Base-by-base conservation (phyloP, 1,284 basidiomycete genomes). In the Fistulinella cinereoalba region DNA sequence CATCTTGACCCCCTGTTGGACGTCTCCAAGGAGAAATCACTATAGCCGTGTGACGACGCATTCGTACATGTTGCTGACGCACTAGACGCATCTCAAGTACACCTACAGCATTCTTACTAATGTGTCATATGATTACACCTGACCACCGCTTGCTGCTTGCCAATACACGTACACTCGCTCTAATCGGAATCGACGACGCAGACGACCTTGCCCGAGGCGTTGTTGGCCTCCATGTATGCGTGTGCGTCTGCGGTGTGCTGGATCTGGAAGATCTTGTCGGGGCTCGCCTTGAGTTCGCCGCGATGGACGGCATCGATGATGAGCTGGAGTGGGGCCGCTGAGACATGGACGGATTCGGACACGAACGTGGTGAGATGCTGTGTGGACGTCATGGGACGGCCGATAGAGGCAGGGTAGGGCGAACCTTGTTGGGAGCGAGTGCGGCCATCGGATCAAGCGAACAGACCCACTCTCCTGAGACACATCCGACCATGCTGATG, bases 1-100 rank as follows among this genome's bases (percentile, higher is more conserved):
- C 75, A 80, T 46, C 81, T 97, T 37, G 96, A 99, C 64, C 96
- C 97, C 2, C 59, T 97, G 44, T 73, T 87, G 24, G 90, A 92
- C 48, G 73, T 89, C 49, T 64, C 75, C 43, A 67, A 64, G 49
- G 67, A 77, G 41, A 70, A 69, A 53, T 37, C 43, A 0, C 37
- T 36, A 40, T 64, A 39, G 60, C 1, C 12, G 11, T 16, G 13
- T 18, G 6, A 19, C 6, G 19, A 27, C 13, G 12, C 32, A 41
- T 41, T 34, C 19, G 13, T 25, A 36, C 31, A 28, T 15, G 16
- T 21, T 18, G 25, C 16, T 22, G 11, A 19, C 11, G 4, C 52
- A 53, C n/a, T 56, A 42, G 43, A 56, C 31, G n/a, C 28, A 42
- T 49, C 34, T 42, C 32, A 12, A 24, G 38, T 56, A 50, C 36